Evolutionary conservation across 805 yeast genomes (phyloP).

Genomic region (Pichia cabralensis): DNA sequence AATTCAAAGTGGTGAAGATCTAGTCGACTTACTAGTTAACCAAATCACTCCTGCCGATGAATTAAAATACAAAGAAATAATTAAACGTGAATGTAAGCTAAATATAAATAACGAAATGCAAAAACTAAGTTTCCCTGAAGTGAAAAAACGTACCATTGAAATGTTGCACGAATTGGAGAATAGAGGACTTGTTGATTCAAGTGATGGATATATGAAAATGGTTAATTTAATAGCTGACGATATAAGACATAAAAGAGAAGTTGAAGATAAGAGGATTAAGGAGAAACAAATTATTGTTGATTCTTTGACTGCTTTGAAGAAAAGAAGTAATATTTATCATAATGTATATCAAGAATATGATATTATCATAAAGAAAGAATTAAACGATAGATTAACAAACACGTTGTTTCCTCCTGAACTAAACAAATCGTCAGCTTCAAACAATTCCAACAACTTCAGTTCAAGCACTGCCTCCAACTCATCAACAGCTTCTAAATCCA

Average conservation of each 20-base stretch:
- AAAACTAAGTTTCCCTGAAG: slow-evolving; percentile 48
- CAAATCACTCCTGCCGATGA: slow-evolving; percentile 68
- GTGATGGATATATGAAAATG: slow-evolving; percentile 66
- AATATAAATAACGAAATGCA: slow-evolving; percentile 19
- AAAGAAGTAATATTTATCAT: slow-evolving; percentile 35
- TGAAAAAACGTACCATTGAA: slow-evolving; percentile 69
- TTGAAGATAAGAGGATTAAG: slow-evolving; percentile 30
- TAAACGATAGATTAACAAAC: too few species aligned
- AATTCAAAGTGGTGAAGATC: slow-evolving; percentile 70
- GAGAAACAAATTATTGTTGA: slow-evolving; percentile 33
- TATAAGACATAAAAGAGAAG: slow-evolving; percentile 41
- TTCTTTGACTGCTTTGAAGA: slow-evolving; percentile 33
- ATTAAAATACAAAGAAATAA: slow-evolving; percentile 43
- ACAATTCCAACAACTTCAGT: too few species aligned
- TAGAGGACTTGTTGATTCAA: slow-evolving; percentile 52
- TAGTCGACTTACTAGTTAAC: slow-evolving; percentile 40
- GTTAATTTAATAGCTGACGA: slow-evolving; percentile 80
- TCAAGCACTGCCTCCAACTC: too few species aligned
- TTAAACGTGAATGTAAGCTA: slow-evolving; percentile 35
- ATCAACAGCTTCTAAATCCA: too few species aligned
- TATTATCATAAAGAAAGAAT: slow-evolving; percentile 4
- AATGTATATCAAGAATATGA: slow-evolving; percentile 38
- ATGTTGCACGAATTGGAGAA: slow-evolving; percentile 67
- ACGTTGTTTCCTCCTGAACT: too few species aligned
- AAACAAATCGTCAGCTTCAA: too few species aligned